phyloP scores from a whole-genome alignment of 805 yeast genomes.

The Lachancea cidri region DNA sequence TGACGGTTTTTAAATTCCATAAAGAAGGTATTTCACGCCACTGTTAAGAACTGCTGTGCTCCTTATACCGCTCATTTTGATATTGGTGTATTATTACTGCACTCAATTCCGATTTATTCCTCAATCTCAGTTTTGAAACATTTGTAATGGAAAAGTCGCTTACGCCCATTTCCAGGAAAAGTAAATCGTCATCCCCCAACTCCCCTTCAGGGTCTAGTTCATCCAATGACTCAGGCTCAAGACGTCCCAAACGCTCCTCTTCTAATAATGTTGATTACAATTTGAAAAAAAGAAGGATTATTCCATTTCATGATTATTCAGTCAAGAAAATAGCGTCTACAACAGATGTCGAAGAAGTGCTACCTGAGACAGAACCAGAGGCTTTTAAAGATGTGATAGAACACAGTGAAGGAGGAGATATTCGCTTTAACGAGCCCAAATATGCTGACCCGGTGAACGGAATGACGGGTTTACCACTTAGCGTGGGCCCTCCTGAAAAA shows the following conservation, averaged over 20 bases:
- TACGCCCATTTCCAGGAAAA: conserved; percentile 2
- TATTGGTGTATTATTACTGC: background rate
- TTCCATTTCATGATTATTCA: conserved; percentile 21
- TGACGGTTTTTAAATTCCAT: background rate
- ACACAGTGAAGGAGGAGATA: conserved; percentile 14
- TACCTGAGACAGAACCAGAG: background rate
- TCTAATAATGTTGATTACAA: conserved; percentile 31
- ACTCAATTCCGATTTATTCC: background rate
- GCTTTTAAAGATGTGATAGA: conserved; percentile 3
- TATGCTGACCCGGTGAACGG: conserved; percentile 49
- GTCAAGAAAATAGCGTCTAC: conserved; percentile 3
- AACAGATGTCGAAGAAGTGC: conserved; percentile 1
- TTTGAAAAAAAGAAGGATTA: conserved; percentile 28
- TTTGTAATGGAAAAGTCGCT: conserved; percentile 5
- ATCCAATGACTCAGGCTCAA: conserved; percentile 10
- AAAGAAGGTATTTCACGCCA: background rate
- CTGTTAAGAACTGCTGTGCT: background rate
- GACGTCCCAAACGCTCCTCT: conserved; percentile 27
- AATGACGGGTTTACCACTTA: conserved; percentile 70
- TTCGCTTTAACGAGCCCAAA: conserved; percentile 48
- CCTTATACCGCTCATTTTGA: background rate
- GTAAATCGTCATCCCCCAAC: conserved; percentile 5
- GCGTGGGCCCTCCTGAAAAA: conserved; percentile 58
- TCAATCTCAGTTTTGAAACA: background rate
- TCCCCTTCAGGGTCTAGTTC: conserved; percentile 4